phyloP scores from a whole-genome alignment of 225 moss, liverwort and hornwort species.

The Ulota crispa region DNA sequence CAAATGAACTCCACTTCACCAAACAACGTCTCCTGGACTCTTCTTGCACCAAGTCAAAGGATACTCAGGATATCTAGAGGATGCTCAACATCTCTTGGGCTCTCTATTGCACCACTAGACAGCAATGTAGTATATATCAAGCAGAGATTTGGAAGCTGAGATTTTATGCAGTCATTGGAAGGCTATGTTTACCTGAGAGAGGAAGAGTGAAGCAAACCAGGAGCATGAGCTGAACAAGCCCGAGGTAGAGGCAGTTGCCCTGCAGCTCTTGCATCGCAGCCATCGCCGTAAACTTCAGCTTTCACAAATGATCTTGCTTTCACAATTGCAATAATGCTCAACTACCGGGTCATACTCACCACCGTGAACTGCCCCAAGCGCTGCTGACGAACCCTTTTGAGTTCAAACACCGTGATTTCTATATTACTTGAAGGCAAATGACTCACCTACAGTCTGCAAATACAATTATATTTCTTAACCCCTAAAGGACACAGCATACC shows the following conservation, averaged over 20 bases:
- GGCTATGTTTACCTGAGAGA: constrained; percentile 4
- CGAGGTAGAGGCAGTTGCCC: neutral
- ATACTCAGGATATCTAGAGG: neutral
- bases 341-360: too few relatives aligned
- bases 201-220: neutral
- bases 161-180: neutral
- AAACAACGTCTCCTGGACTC: too few relatives aligned
- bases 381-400: neutral
- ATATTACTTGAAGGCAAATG: neutral
- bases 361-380: neutral
- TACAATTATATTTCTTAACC: neutral
- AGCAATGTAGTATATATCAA: neutral
- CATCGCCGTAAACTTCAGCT: neutral
- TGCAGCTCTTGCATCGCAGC: neutral
- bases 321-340: too few relatives aligned
- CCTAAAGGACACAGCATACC: too few relatives aligned
- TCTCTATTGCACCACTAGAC: neutral
- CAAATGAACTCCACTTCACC: neutral
- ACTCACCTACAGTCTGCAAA: neutral
- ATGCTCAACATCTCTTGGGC: too few relatives aligned
- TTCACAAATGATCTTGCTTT: neutral
- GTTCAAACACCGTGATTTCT: neutral
- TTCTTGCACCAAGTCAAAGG: neutral
- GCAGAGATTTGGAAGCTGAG: neutral
- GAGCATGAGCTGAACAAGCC: neutral